Evolutionary conservation across 1,284 basidiomycete species (phyloP), one percentile per base, ranked within the genome.

Genomic region (Cutaneotrichosporon sp.): DNA sequence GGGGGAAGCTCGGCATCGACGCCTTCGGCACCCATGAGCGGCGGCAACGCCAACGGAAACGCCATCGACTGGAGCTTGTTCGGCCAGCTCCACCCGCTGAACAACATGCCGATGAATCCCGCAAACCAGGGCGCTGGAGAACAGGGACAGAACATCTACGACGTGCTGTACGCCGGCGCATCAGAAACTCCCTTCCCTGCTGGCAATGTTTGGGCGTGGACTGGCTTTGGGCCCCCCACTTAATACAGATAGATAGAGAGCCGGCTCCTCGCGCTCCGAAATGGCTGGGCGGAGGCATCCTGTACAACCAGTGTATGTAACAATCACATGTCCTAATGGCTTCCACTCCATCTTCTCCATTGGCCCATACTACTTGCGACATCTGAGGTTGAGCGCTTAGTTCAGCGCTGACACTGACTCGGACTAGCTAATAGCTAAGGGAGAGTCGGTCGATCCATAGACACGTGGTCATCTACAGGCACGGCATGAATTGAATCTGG

Each of bases 81-180:
- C 22, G 47, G 55, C 21, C 53, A 47, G 7, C 51, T 58, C 38
- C 59, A n/a, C 40, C 26, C 42, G 18, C 42, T 46, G 4, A 46
- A 18, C 42, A n/a, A n/a, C 42, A 18, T 22, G 36, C 56, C 40
- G 38, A 57, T 31, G 56, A 30, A 30, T 9, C 46, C 57, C 42
- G 31, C 42, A 30, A 32, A 18, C 57, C 18, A 46, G 11, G 36
- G 56, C 22, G 40, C 42, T 18, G 51, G 38, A 3, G 38, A 56
- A 11, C 47, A 52, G 36, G 40, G 46, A 18, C 52, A 34, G 16
- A 59, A 26, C 58, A 62, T 65, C 31, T 62, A 56, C 34, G 61
- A 65, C 18, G 65, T 63, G 26, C 49, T 65, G 38, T 65, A 63
- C 50, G 47, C 65, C 11, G 61, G 65, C 14, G 55, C 59, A 21